Base-by-base conservation (phyloP, 2,329 filamentous ascomycete genomes). In the Paraphaeosphaeria minitans region DNA sequence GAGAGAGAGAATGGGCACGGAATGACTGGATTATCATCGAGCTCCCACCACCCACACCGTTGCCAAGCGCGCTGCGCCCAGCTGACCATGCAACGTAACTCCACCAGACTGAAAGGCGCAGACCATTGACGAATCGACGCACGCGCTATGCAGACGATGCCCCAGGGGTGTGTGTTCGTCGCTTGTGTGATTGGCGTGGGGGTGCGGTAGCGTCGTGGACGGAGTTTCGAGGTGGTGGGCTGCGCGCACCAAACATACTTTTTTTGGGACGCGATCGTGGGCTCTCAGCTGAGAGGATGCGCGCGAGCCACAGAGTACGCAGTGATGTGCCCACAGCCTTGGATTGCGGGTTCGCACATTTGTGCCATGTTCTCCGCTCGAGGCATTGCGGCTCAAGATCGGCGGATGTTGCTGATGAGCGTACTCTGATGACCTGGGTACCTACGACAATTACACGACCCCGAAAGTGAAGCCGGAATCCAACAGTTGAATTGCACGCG, bases 51-150 rank as follows among this genome's bases (percentile, higher is more conserved):
- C n/a, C 50, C 50, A 29, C 50, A 39, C 33, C 24, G 39, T 29
- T 43, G 50, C 50, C 50, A 53, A 53, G 50, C 50, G 8, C 10
- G 41, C 50, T 53, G 37, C 43, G 50, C 50, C 27, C 39, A 51
- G 48, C 48, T 51, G 48, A 51, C 48, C 22, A 27, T 12, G 2
- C 16, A n/a, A 2, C 7, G 7, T 53, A 53, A 53, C 50, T 22
- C 12, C 24, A 29, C 29, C 4, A 22, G 42, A 37, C 22, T n/a
- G 27, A 43, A 43, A 16, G 22, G 50, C 3, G 39, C 29, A 7
- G 21, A 16, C 1, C 1, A 21, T 22, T 8, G n/a, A 22, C 50
- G 8, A 53, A 53, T 53, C 22, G 21, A 16, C 2, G 27, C 37
- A 14, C 50, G 42, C 22, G 24, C 37, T 33, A 21, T 31, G 22